Base-by-base conservation (phyloP, 169 alveolate genomes). In the Babesia ovis region DNA sequence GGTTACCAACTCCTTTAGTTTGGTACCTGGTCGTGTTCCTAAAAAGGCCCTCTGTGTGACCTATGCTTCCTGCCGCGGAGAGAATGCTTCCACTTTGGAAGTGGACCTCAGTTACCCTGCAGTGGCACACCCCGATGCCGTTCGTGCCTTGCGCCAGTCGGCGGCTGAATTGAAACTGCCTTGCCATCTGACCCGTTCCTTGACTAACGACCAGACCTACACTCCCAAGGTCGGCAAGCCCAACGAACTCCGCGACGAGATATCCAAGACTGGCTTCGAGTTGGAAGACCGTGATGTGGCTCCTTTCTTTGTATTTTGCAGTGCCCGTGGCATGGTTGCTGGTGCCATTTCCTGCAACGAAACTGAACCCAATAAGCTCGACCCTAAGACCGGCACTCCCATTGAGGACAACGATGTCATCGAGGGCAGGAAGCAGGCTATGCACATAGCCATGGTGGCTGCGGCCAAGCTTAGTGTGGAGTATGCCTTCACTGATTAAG, bases 21-120 rank as follows among this genome's bases (percentile, higher is more conserved):
- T 34, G 53, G 29, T 25, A 4, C 84, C 84, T 2, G 62, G 61
- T 12, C 66, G 53, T 20, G 57, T 59, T 41, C 56, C 60, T 14
- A 39, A 27, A 48, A 68, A 57, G 25, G 76, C 39, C 25, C 9
- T 74, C 8, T 74, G 62, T 46, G 39, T 74, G 14, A 48, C 76
- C 12, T 74, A 61, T 41, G 84, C 84, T n/a, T 1, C 84, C 12
- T 61, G 70, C 42, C 73, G 84, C 23, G 84, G 67, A 27, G 84
- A 74, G 32, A n/a, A 37, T 1, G 25, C 54, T n/a, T 61, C 84
- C 1, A 23, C 53, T 9, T 18, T 68, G 1, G 84, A 74, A 37
- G 67, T 74, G 8, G 75, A 74, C 58, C 25, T 51, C 25, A 54
- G 43, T 20, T 74, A 61, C 51, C 84, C 84, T 0, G 74, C 84